Conservation (phyloP, 768 basidiomycete species). For the Amanita pallidorosea region DNA sequence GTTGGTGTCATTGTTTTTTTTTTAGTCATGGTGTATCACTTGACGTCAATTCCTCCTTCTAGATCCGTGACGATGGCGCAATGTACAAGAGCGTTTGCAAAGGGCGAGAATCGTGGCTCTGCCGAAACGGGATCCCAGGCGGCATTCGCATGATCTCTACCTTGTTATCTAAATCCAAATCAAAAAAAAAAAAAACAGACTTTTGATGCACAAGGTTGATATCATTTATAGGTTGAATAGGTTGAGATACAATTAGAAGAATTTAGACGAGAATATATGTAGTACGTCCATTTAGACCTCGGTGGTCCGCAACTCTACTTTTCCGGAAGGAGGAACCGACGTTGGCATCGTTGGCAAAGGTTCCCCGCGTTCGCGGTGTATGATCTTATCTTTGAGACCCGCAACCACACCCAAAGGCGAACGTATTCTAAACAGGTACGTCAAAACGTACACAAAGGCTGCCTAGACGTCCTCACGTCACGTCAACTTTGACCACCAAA, state of each 20-base stretch:
- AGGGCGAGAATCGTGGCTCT: constrained; percentile 56
- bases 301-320: neutral
- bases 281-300: neutral
- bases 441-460: constrained; percentile 34
- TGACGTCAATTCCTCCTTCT: constrained; percentile 4
- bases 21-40: neutral
- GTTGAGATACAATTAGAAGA: neutral
- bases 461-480: constrained; percentile 23
- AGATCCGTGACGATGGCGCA: constrained; percentile 96
- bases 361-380: neutral
- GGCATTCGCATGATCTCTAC: constrained; percentile 26
- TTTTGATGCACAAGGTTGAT: neutral
- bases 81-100: constrained; percentile 80
- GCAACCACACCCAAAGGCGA: constrained; percentile 10
- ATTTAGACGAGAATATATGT: neutral
- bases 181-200: neutral
- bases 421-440: constrained; percentile 46
- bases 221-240: neutral
- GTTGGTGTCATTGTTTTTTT: constrained; percentile 38
- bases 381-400: constrained; percentile 5
- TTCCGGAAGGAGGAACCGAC: neutral
- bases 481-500: neutral
- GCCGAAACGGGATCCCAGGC: constrained; percentile 33
- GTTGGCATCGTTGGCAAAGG: too few relatives aligned
- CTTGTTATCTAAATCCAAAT: neutral